Percentiles rank a stretch among this genome's conserved stretches.
Conservation (phyloP, 208 protist species). For the Phytomonas sp. region DNA sequence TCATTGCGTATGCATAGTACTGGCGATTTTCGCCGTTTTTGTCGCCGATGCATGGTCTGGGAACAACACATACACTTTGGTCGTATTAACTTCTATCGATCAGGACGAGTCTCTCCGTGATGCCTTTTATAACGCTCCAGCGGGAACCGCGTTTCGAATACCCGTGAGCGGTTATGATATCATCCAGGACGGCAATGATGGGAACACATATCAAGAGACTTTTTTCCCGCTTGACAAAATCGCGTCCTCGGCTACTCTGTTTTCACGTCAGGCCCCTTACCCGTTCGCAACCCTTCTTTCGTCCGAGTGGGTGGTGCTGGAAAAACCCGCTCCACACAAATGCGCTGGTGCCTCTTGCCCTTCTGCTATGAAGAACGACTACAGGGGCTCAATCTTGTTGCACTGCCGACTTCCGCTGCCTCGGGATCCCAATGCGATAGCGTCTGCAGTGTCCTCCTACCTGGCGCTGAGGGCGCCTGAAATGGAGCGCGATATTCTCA, state of each 20-base stretch:
- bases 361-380: neutral
- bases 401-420: slow-evolving; percentile 78
- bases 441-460: slow-evolving; percentile 23
- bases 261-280: slow-evolving; percentile 13
- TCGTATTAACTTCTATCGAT: slow-evolving; percentile 31
- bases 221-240: neutral
- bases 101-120: slow-evolving; percentile 18
- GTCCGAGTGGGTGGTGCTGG: slow-evolving; percentile 69
- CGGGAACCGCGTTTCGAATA: slow-evolving; percentile 18
- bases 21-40: neutral
- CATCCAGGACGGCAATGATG: neutral
- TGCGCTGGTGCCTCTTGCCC: neutral
- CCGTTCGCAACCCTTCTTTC: slow-evolving; percentile 45
- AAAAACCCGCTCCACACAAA: slow-evolving; percentile 13
- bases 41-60: slow-evolving; percentile 22
- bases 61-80: slow-evolving; percentile 29
- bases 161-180: slow-evolving; percentile 20
- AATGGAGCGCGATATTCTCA: slow-evolving; percentile 25
- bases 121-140: slow-evolving; percentile 41
- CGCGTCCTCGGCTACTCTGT: neutral
- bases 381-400: slow-evolving; percentile 23
- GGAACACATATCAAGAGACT: neutral
- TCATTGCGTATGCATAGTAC: neutral
- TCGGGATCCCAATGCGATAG: slow-evolving; percentile 17
- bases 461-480: slow-evolving; percentile 13